Conservation (phyloP, 345 rosid species). For the Odontarrhena argentea region DNA sequence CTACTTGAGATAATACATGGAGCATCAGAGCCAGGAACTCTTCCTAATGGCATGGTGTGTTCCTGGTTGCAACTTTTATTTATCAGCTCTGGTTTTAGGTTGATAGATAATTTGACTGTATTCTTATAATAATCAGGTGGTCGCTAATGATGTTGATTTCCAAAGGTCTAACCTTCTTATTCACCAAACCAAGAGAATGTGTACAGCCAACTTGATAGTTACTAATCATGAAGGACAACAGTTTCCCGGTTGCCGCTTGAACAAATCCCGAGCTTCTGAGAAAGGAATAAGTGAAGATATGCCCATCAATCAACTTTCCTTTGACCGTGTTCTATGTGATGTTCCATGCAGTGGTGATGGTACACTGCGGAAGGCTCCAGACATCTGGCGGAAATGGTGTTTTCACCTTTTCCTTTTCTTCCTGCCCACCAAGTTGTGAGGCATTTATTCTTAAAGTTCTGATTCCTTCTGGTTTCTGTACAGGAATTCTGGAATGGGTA, state of each 20-base stretch:
- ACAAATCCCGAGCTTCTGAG: slow-evolving; percentile 49
- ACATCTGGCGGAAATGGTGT: slow-evolving; percentile 96
- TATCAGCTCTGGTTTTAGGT: slow-evolving; percentile 4
- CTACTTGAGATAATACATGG: slow-evolving; percentile 82
- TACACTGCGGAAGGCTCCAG: slow-evolving; percentile 95
- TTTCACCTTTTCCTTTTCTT: slow-evolving; percentile 13
- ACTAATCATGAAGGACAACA: slow-evolving; percentile 95
- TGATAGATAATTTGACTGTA: neutral
- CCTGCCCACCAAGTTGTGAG: neutral
- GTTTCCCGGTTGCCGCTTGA: slow-evolving; percentile 81
- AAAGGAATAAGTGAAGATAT: slow-evolving; percentile 44
- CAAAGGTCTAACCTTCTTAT: slow-evolving; percentile 96
- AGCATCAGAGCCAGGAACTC: slow-evolving; percentile 59
- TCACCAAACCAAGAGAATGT: slow-evolving; percentile 95
- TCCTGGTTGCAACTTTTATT: neutral
- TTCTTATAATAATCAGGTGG: slow-evolving; percentile 45
- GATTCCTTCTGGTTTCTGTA: slow-evolving; percentile 26
- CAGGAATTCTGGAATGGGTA: slow-evolving; percentile 91
- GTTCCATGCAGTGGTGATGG: slow-evolving; percentile 98
- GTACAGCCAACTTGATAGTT: slow-evolving; percentile 88
- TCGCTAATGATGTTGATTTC: slow-evolving; percentile 93
- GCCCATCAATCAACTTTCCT: slow-evolving; percentile 57
- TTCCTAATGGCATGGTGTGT: slow-evolving; percentile 80
- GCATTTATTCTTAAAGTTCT: slow-evolving; percentile 9
- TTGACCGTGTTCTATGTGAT: slow-evolving; percentile 88